These are phyloP conservation scores for Penicillium capsulatum DNA, from an alignment of 2,329 filamentous ascomycete species.

Conservation along the genomic window DNA sequence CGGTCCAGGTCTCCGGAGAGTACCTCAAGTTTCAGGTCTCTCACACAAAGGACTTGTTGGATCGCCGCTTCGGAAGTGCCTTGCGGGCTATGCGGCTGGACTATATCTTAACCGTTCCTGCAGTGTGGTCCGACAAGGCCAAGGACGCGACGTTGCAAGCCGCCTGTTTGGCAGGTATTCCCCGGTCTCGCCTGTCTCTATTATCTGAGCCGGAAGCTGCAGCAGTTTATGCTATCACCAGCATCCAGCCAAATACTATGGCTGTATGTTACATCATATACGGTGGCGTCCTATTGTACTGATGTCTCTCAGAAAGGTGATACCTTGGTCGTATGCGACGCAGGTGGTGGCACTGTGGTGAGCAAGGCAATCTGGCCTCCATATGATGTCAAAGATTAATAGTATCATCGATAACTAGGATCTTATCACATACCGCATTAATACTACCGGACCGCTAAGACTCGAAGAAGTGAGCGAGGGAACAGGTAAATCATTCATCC, in stretches of 20 bases:
- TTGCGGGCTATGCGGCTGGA: constrained; percentile 13
- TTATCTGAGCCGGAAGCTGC: constrained; percentile 32
- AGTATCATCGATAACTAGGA: constrained; percentile 18
- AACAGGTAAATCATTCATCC: constrained; percentile 15
- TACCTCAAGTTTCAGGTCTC: constrained; percentile 1
- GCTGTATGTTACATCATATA: constrained; percentile 9
- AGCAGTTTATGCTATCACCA: constrained; percentile 29
- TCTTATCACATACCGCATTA: constrained; percentile 31
- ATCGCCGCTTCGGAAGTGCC: constrained; percentile 1
- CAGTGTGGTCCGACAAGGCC: constrained; percentile 35
- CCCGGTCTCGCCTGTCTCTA: constrained; percentile 5
- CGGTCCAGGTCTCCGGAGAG: constrained; percentile 1
- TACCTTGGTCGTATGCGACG: constrained; percentile 36
- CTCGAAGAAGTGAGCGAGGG: constrained; percentile 28
- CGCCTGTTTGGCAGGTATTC: constrained; percentile 16
- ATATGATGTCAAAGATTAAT: no score
- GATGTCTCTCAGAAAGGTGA: constrained; percentile 22
- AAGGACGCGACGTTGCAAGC: constrained; percentile 28
- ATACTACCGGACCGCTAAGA: constrained; percentile 19
- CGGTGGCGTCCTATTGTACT: background rate
- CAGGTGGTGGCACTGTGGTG: constrained; percentile 38
- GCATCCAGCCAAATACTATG: constrained; percentile 25
- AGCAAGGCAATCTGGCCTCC: background rate
- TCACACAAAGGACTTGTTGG: constrained; percentile 1
- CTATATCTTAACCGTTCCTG: constrained; percentile 30